Conservation (phyloP, 108 stramenopile species). For the Skeletonema tropicum region DNA sequence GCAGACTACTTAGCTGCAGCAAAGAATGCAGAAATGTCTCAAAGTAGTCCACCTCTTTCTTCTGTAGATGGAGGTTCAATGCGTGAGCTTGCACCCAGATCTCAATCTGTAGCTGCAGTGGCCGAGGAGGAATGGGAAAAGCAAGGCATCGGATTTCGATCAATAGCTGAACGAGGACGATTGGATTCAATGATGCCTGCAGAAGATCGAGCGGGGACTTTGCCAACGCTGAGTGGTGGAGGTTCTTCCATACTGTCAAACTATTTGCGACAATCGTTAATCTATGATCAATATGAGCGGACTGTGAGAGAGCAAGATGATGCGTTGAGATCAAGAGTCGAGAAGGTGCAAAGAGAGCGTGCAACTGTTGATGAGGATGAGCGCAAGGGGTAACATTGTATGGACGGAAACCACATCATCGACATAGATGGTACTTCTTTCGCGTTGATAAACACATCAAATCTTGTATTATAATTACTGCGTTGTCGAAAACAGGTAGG, state of each 20-base stretch:
- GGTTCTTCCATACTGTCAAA: slow-evolving; percentile 72
- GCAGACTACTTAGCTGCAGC: slow-evolving; percentile 47
- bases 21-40: slow-evolving; percentile 36
- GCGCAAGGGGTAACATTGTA: not conserved
- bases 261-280: slow-evolving; percentile 63
- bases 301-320: slow-evolving; percentile 73
- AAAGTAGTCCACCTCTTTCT: slow-evolving; percentile 9
- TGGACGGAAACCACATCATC: not conserved
- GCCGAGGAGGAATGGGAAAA: slow-evolving; percentile 89
- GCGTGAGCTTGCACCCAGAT: slow-evolving; percentile 50
- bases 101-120: slow-evolving; percentile 67
- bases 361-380: not conserved
- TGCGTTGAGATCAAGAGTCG: slow-evolving; percentile 52
- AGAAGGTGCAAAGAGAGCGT: slow-evolving; percentile 46
- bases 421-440: not conserved
- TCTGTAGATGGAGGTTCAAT: not conserved
- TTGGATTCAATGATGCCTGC: not conserved
- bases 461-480: slow-evolving; percentile 6
- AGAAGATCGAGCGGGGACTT: not conserved
- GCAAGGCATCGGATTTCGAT: slow-evolving; percentile 79
- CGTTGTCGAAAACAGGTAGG: not conserved
- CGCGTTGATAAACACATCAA: not conserved
- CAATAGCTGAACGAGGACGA: slow-evolving; percentile 69
- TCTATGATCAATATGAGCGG: slow-evolving; percentile 86
- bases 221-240: slow-evolving; percentile 26